Evolutionary conservation across 2,329 filamentous ascomycete genomes (phyloP), one percentile per base, ranked within the genome.

Genomic region (Septoria linicola): DNA sequence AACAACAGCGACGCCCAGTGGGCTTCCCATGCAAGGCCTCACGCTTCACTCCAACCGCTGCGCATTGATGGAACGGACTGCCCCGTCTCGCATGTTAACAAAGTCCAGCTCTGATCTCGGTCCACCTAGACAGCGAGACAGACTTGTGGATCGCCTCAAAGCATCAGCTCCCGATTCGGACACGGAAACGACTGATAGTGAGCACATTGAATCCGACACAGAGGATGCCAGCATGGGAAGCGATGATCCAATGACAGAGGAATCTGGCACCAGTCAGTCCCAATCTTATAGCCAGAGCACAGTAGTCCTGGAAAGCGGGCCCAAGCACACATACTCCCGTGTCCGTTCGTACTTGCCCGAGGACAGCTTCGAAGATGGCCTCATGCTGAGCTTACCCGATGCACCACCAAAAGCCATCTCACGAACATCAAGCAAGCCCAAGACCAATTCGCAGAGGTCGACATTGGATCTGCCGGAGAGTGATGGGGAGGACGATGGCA

Each of bases 321-420:
- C 74, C 3, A 78, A 70, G 58, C 68, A 80, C 36, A 85, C 82
- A 2, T 85, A 85, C 14, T 57, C 58, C 65, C 76, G 76, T 31
- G 73, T 79, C 57, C 74, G 82, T 39, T 82, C 81, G 1, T 81
- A 83, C 54, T 67, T 84, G n/a, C 73, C 77, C 57, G 80, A 83
- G 55, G 64, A 72, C 37, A 72, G 69, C 21, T 60, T 73, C 2
- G 73, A 77, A 51, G 65, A 66, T 27, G 61, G 53, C 13, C 55
- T 69, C 10, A 58, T 69, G 49, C 36, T 65, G 19, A 59, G 60
- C n/a, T 43, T 72, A 17, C 57, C 63, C 8, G 49, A 62, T 17
- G 57, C 53, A 19, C 52, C 59, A 13, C 8, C 43, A 2, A 42
- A 36, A 8, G 14, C 44, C n/a, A 27, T 37, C 8, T 35, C 48